A percentile compares a stretch with the other conserved stretches of the same genome.
These are phyloP conservation scores for Camelina neglecta DNA, from an alignment of 345 rosid species.

Conservation along the genomic window DNA sequence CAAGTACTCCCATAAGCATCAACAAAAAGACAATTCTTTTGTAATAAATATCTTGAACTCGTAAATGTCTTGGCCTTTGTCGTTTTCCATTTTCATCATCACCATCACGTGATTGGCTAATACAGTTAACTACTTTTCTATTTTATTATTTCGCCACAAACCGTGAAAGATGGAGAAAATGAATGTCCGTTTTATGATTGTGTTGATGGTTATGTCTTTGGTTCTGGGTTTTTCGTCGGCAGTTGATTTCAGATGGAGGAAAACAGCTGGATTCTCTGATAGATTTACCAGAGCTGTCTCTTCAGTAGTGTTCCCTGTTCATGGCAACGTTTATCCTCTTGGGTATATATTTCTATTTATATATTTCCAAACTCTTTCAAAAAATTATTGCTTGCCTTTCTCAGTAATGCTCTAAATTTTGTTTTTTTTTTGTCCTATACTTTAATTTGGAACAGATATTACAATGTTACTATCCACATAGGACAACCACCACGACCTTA, in stretches of 20 bases:
- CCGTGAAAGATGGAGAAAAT: conserved; percentile 40
- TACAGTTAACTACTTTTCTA: neutral
- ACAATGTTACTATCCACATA: conserved; percentile 70
- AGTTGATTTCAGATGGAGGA: conserved; percentile 54
- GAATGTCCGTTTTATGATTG: conserved; percentile 19
- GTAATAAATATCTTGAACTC: conserved; percentile 36
- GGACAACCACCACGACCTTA: conserved; percentile 89
- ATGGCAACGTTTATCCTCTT: conserved; percentile 80
- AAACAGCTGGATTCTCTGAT: conserved; percentile 37
- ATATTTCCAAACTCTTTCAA: conserved; percentile 9
- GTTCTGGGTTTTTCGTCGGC: conserved; percentile 48
- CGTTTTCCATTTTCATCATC: conserved; percentile 29
- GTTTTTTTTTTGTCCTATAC: neutral
- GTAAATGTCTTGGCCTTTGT: conserved; percentile 37
- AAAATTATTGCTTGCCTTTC: conserved; percentile 16
- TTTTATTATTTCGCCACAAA: conserved; percentile 7
- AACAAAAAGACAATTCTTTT: conserved; percentile 28
- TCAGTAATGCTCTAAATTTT: neutral
- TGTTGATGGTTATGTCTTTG: conserved; percentile 45
- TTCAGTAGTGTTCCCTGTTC: conserved; percentile 66
- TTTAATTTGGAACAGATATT: conserved; percentile 54
- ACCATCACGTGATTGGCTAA: conserved; percentile 43
- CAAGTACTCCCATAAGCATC: conserved; percentile 12
- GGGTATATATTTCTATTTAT: conserved; percentile 48
- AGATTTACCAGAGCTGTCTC: conserved; percentile 57